Evolutionary conservation across 1,139 yeast species (phyloP).

Genomic region (Pichia sp.): DNA sequence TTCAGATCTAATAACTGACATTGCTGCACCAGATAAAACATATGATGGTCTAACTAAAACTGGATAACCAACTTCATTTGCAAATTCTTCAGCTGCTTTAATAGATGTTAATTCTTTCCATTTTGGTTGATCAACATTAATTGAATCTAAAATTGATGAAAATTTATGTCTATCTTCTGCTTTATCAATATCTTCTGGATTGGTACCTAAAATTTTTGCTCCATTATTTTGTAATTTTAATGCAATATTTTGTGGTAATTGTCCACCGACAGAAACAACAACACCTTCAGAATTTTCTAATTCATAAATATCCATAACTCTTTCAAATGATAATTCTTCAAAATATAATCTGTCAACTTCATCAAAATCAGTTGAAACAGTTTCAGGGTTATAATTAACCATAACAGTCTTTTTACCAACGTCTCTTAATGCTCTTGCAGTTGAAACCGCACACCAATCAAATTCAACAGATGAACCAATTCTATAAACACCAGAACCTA

Average conservation of each 20-base stretch:
- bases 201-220: constrained; percentile 86
- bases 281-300: constrained; percentile 85
- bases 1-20: constrained; percentile 82
- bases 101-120: constrained; percentile 94
- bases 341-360: constrained; percentile 96
- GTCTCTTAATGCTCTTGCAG: constrained; percentile 89
- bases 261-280: constrained; percentile 96
- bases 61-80: constrained; percentile 85
- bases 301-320: constrained; percentile 96
- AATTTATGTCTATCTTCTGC: constrained; percentile 99
- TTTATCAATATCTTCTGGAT: constrained; percentile 90
- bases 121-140: constrained; percentile 91
- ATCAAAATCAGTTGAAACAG: constrained; percentile 96
- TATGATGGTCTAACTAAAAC: constrained; percentile 97
- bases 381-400: constrained; percentile 98
- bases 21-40: constrained; percentile 97
- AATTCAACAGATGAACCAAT: constrained; percentile 98
- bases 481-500: constrained; percentile 98
- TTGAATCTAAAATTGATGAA: constrained; percentile 87
- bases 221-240: constrained; percentile 74
- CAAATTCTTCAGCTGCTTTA: constrained; percentile 80
- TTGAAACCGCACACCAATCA: constrained; percentile 98
- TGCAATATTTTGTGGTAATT: constrained; percentile 95
- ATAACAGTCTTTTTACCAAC: constrained; percentile 86
- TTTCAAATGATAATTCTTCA: constrained; percentile 90